Base-by-base conservation (phyloP, 2,329 filamentous ascomycete species). In the Colletotrichum cuscutae region DNA sequence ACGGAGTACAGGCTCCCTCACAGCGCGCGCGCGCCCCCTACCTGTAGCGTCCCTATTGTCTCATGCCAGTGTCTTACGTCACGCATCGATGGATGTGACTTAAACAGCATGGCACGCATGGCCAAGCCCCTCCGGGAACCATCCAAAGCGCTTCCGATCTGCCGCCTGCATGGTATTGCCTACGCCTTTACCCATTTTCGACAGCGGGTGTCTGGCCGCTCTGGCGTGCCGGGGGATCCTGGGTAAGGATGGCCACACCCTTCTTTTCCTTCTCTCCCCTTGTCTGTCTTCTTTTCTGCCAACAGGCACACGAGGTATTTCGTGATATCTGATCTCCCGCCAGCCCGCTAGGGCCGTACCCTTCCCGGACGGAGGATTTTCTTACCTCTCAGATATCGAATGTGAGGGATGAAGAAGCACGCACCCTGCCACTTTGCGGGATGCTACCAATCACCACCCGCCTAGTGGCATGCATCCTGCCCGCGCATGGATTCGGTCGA, bases 401-500 rank as follows among this genome's bases (percentile, higher is more conserved):
- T 65, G 19, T 73, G 60, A 73, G 56, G 19, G 22, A 30, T 46
- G 60, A 57, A 64, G 54, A 60, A 69, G 58, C 53, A 59, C 26
- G 65, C 59, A 57, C 60, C 60, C 56, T 70, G 63, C 59, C 63
- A 42, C 9, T 22, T n/a, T n/a, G 26, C 24, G n/a, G 53, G 9
- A 52, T 61, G 37, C 71, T 66, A 57, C 66, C 71, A 73, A 73
- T 73, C 71, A 73, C 28, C 35, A 28, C 49, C 46, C 49, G 66
- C 54, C 66, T 56, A 32, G 71, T 73, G 71, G 56, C 66, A 60
- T 71, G 66, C 71, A 61, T 64, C 56, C 71, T 61, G 71, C 66
- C 60, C 66, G 42, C 60, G 46, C 42, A 65, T 61, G 35, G 24
- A 49, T 65, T 56, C 46, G 56, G 54, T 52, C n/a, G 19, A 26